Evolutionary conservation across 2,329 filamentous ascomycete species (phyloP).

Genomic region (Penicillium sp.): DNA sequence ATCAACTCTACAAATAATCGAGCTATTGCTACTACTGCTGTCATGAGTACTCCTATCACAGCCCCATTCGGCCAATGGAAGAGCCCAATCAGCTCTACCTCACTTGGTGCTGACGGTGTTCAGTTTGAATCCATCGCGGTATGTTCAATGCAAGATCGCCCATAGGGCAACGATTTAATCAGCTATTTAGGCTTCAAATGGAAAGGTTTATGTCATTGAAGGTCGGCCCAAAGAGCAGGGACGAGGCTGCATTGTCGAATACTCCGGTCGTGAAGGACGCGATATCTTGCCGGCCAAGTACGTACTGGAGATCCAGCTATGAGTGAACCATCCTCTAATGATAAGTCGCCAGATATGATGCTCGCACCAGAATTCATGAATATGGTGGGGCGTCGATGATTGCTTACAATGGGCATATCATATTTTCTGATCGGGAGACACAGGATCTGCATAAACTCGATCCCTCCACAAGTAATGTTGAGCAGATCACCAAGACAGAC

Average conservation of each 20-base stretch:
- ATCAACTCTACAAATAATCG: neutral
- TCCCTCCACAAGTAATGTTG: slow-evolving; percentile 35
- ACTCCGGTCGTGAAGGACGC: slow-evolving; percentile 2
- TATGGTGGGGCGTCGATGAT: slow-evolving; percentile 51
- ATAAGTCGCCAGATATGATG: slow-evolving; percentile 38
- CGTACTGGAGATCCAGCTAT: slow-evolving; percentile 36
- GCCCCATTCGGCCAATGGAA: slow-evolving; percentile 37
- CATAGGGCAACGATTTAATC: neutral
- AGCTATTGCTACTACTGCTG: neutral
- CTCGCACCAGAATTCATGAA: slow-evolving; percentile 49
- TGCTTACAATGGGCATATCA: slow-evolving; percentile 39
- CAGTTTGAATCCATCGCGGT: slow-evolving; percentile 6
- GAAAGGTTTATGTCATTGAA: slow-evolving; percentile 32
- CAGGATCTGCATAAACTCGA: slow-evolving; percentile 45
- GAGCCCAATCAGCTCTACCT: slow-evolving; percentile 32
- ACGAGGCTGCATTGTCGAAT: slow-evolving; percentile 45
- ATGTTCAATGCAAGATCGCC: slow-evolving; percentile 10
- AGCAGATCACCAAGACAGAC: slow-evolving; percentile 25
- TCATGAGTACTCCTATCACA: neutral
- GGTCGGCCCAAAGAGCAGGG: slow-evolving; percentile 37
- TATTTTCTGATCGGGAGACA: slow-evolving; percentile 48
- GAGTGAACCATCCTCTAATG: neutral
- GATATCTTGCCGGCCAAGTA: slow-evolving; percentile 26
- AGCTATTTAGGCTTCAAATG: slow-evolving; percentile 5
- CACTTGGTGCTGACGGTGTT: slow-evolving; percentile 22